Conservation (phyloP, 345 rosid species). For the Eucalyptus tenuipes region DNA sequence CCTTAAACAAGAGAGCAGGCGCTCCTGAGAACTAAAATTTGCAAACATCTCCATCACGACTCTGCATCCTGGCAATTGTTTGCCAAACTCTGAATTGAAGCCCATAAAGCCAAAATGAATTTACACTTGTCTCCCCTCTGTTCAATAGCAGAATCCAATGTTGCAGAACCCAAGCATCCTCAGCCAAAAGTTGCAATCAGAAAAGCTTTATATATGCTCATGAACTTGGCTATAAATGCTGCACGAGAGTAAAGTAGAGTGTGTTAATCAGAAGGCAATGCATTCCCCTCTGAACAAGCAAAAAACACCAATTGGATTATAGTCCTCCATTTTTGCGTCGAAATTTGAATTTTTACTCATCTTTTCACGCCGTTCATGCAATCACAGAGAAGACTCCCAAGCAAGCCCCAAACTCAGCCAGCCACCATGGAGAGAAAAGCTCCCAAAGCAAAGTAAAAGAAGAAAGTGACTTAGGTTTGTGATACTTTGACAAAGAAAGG, state of each 20-base stretch:
- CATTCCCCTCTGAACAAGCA: not conserved
- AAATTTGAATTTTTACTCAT: not conserved
- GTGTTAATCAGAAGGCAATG: not conserved
- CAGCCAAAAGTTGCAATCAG: slow-evolving; percentile 77
- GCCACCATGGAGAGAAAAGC: not conserved
- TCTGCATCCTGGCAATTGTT: not conserved
- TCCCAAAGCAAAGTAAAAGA: not conserved
- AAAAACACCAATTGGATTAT: not conserved
- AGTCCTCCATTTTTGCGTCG: not conserved
- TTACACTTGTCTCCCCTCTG: not conserved
- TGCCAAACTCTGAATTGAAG: not conserved
- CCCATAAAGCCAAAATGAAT: not conserved
- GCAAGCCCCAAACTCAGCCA: not conserved
- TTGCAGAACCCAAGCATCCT: not conserved
- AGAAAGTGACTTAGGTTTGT: not conserved
- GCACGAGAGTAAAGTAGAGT: not conserved
- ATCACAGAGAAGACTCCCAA: not conserved
- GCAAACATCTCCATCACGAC: not conserved
- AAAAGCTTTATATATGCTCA: slow-evolving; percentile 85
- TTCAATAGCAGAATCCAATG: not conserved
- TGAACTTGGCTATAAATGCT: slow-evolving; percentile 93
- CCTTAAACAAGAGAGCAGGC: not conserved
- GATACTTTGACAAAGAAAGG: not conserved
- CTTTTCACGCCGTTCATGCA: not conserved
- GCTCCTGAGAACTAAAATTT: not conserved